A percentile compares a stretch with the other conserved stretches of the same genome.
These are phyloP conservation scores for Nepenthes mirabilis DNA, from an alignment of 148 eudicot species.

Conservation along the genomic window DNA sequence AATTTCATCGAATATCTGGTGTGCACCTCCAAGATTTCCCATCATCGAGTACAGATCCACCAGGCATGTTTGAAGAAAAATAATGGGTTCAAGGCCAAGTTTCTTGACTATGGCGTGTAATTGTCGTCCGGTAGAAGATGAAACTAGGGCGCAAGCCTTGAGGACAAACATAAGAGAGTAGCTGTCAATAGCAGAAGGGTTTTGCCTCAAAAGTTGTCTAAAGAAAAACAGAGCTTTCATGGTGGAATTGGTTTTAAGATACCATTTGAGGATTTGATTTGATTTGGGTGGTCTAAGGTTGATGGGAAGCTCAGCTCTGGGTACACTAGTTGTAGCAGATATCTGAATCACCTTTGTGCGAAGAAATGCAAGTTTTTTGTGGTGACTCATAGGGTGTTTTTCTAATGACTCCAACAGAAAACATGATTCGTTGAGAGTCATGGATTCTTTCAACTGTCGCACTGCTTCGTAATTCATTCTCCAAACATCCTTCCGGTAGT, in stretches of 20 bases:
- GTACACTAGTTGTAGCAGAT: neutral
- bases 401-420: no score
- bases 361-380: no score
- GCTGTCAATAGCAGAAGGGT: constrained; percentile 27
- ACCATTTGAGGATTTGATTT: constrained; percentile 25
- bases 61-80: constrained; percentile 21
- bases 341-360: no score
- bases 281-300: constrained; percentile 20
- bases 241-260: constrained; percentile 17
- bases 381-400: no score
- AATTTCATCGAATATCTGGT: constrained; percentile 30
- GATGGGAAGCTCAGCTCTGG: constrained; percentile 8
- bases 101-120: constrained; percentile 18
- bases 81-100: constrained; percentile 20
- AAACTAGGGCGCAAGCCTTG: constrained; percentile 24
- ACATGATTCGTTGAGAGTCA: no score
- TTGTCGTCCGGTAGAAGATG: constrained; percentile 13
- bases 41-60: constrained; percentile 18
- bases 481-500: no score
- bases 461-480: no score
- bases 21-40: constrained; percentile 22
- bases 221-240: constrained; percentile 18
- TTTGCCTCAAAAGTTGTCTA: constrained; percentile 19
- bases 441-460: no score
- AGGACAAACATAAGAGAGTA: constrained; percentile 24